Evolutionary conservation across 2,329 filamentous ascomycete genomes (phyloP), one percentile per base, ranked within the genome.

Genomic region (Pseudocercospora crystallina): DNA sequence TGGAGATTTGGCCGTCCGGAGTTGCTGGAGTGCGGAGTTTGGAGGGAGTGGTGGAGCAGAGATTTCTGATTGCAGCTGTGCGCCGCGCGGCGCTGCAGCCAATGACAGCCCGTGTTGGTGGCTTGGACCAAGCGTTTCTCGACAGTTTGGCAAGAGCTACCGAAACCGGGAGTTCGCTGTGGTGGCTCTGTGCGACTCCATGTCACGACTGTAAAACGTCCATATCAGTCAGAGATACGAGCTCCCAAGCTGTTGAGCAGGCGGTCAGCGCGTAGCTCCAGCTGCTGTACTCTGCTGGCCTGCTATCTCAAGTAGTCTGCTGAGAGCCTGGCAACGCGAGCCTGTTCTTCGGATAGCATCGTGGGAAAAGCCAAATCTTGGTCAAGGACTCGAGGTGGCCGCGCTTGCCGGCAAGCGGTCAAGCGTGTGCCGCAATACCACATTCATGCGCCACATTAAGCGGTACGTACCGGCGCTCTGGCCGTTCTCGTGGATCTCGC

Each of bases 61-160:
- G 49, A 46, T 43, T 55, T 33, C 38, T 47, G 37, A 41, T 47
- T 42, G 37, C 49, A 47, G 47, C 42, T 32, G 38, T 36, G 44
- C 41, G 52, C 53, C 48, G 53, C 53, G 53, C 53, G 53, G 48
- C 44, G 41, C 37, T 43, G 35, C 11, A 29, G 30, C 53, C 49
- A 56, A 56, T 56, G 34, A 50, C 12, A 17, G 15, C 9, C 5
- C 30, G 15, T 11, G 17, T 10, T 30, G 32, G n/a, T 31, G 31
- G 53, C 46, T 45, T 49, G 49, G 49, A 47, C 49, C 45, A 56
- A 40, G 53, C 46, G 53, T 52, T 53, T 43, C 38, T 51, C 43
- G 47, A 43, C 37, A 36, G 14, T 31, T 43, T 42, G 44, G 47
- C 29, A 42, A 44, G 35, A 43, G 41, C 33, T 51, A 48, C 52